Conservation (phyloP, 352 stramenopile genomes). For the Globisporangium mamillatum region DNA sequence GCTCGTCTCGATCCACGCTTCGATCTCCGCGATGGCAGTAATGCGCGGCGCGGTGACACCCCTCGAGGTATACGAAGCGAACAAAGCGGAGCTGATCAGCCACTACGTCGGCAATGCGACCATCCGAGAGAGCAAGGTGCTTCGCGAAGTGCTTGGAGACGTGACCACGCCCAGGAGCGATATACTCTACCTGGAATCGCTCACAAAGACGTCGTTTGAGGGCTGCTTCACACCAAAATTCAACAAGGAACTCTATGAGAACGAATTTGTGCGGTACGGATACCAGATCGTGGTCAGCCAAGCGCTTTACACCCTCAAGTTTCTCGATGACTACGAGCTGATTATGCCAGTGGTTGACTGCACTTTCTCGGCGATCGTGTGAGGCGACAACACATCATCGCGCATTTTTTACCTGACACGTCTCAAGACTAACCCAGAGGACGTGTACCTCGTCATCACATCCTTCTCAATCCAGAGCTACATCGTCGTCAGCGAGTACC, state of each 20-base stretch:
- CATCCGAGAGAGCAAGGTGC: no score
- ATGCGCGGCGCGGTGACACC: no score
- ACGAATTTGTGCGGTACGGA: slow-evolving; percentile 29
- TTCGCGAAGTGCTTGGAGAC: no score
- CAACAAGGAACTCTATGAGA: slow-evolving; percentile 25
- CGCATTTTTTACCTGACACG: slow-evolving; percentile 29
- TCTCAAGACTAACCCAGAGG: slow-evolving; percentile 12
- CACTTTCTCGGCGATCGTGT: neutral
- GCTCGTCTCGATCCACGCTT: no score
- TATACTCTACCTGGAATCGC: slow-evolving; percentile 13
- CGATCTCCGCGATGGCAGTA: no score
- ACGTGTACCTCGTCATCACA: slow-evolving; percentile 24
- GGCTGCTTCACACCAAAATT: slow-evolving; percentile 20
- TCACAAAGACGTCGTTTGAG: slow-evolving; percentile 17
- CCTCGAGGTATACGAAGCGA: no score
- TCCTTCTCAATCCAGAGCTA: slow-evolving; percentile 32
- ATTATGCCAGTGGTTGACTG: slow-evolving; percentile 16
- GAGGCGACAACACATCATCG: neutral
- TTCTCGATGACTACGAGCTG: slow-evolving; percentile 4
- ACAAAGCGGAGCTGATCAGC: no score
- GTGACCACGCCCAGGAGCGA: no score
- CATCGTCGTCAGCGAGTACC: slow-evolving; percentile 19
- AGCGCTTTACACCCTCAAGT: slow-evolving; percentile 23
- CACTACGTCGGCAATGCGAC: no score
- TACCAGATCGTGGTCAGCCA: slow-evolving; percentile 22